Conservation (phyloP, 306 rosid genomes). For the Boehmeria nivea region DNA sequence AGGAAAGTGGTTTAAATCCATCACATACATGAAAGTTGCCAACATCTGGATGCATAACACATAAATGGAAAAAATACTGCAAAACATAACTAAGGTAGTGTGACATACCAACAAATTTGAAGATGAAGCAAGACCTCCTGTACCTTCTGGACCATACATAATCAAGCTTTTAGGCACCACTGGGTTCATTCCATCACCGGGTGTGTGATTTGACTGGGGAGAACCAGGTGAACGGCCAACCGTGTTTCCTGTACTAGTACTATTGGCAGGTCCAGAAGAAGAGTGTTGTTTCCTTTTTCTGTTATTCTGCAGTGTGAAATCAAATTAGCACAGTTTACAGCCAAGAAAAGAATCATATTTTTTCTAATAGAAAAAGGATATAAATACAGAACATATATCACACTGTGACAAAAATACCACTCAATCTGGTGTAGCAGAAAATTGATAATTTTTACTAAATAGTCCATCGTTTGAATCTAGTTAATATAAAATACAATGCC, state of each 20-base stretch:
- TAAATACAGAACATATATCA: constrained; percentile 4
- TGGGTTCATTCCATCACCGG: constrained; percentile 76
- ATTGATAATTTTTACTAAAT: too few species aligned
- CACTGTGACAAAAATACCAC: background rate
- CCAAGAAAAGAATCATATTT: constrained; percentile 3
- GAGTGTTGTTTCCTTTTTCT: constrained; percentile 93
- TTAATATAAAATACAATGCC: background rate
- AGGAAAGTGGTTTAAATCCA: too few species aligned
- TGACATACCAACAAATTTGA: constrained; percentile 76
- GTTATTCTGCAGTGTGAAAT: constrained; percentile 44
- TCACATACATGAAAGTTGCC: too few species aligned
- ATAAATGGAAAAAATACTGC: too few species aligned
- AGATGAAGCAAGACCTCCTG: constrained; percentile 67
- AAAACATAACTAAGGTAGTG: too few species aligned
- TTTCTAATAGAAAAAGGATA: constrained; percentile 17
- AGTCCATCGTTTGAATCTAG: too few species aligned
- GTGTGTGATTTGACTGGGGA: constrained; percentile 88
- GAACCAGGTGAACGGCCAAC: constrained; percentile 80
- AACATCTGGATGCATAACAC: too few species aligned
- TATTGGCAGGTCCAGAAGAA: constrained; percentile 89
- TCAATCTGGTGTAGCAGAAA: too few species aligned
- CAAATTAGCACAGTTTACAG: constrained; percentile 5
- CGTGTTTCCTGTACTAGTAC: constrained; percentile 90
- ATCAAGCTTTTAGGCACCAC: constrained; percentile 64
- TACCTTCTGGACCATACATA: constrained; percentile 69